phyloP scores from a whole-genome alignment of 345 rosid genomes.

The Angophora floribunda region DNA sequence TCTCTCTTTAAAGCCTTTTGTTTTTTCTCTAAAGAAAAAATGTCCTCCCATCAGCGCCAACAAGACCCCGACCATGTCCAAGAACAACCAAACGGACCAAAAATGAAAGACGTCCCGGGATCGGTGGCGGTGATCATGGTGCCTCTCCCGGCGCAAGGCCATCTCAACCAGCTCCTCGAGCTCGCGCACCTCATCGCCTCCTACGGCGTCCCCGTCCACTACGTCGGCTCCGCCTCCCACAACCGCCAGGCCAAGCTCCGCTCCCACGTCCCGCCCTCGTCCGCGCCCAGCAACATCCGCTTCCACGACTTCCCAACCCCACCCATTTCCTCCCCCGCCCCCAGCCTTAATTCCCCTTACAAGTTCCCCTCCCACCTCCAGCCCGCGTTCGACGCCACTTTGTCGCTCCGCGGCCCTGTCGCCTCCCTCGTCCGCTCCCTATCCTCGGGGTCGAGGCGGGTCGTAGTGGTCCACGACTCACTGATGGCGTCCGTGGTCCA shows the following conservation, averaged over 20 bases:
- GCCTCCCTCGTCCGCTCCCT: background rate
- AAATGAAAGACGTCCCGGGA: background rate
- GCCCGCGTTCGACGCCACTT: background rate
- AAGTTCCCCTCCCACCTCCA: constrained; percentile 11
- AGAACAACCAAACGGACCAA: background rate
- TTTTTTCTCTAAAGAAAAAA: no score
- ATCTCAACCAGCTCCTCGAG: constrained; percentile 11
- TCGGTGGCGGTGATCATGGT: constrained; percentile 3
- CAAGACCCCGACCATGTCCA: background rate
- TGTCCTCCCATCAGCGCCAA: background rate
- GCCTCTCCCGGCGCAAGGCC: constrained; percentile 15
- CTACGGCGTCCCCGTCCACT: constrained; percentile 9
- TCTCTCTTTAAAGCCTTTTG: no score
- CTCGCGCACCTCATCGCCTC: constrained; percentile 5
- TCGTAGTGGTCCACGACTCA: constrained; percentile 3
- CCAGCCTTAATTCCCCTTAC: constrained; percentile 3
- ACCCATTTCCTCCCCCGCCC: constrained; percentile 2
- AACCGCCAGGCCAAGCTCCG: constrained; percentile 6
- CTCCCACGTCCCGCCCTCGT: background rate
- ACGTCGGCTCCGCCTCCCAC: constrained; percentile 3
- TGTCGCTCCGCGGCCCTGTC: background rate
- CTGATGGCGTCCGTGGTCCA: constrained; percentile 7
- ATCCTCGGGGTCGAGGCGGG: background rate
- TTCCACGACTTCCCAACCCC: constrained; percentile 13
- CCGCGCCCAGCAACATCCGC: background rate